phyloP scores from a whole-genome alignment of 805 yeast genomes.

The Phaffomyces antillensis region DNA sequence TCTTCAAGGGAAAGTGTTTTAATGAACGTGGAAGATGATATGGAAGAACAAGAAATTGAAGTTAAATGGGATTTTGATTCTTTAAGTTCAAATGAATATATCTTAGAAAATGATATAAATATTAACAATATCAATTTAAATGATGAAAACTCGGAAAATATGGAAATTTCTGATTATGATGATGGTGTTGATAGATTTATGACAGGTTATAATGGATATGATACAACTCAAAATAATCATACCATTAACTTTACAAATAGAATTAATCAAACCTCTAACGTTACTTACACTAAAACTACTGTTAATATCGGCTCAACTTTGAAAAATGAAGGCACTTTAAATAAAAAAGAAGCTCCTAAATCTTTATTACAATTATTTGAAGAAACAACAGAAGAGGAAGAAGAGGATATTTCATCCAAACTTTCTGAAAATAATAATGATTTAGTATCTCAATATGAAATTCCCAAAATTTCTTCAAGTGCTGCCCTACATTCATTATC shows the following conservation, averaged over 20 bases:
- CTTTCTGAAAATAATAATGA: too few species aligned
- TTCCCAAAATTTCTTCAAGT: conserved; percentile 18
- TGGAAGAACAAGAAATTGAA: conserved; percentile 32
- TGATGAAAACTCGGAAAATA: conserved; percentile 17
- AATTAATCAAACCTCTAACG: conserved; percentile 9
- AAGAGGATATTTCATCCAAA: conserved; percentile 5
- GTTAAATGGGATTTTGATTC: conserved; percentile 91
- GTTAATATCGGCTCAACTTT: conserved; percentile 20
- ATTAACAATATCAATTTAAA: conserved; percentile 27
- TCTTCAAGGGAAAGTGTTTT: conserved; percentile 45
- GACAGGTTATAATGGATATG: conserved; percentile 19
- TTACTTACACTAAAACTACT: conserved; percentile 25
- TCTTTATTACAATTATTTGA: conserved; percentile 68
- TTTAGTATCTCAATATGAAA: conserved; percentile 8
- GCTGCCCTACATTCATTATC: conserved; percentile 14
- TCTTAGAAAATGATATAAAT: conserved; percentile 61
- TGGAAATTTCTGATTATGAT: conserved; percentile 18
- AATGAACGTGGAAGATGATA: conserved; percentile 35
- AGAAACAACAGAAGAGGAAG: conserved; percentile 32
- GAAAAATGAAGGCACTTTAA: conserved; percentile 19
- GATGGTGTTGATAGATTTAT: conserved; percentile 24
- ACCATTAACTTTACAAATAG: conserved; percentile 13
- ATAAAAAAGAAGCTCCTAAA: conserved; percentile 54
- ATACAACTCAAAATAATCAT: conserved; percentile 5
- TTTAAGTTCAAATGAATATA: conserved; percentile 63